Conservation (phyloP, 805 yeast species). For the Jamesozyma gamospora region DNA sequence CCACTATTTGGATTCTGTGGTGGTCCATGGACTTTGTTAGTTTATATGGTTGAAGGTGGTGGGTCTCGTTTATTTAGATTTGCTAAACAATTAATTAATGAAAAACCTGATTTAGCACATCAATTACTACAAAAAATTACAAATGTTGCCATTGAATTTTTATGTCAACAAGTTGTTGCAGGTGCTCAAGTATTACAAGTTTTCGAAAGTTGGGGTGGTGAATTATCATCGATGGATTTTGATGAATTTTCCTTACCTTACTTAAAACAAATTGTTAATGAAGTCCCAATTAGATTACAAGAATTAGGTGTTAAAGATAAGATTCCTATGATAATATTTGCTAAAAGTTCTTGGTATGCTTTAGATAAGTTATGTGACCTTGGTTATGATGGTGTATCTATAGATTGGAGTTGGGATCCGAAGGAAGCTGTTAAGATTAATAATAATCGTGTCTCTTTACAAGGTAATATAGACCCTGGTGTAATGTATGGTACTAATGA, state of each 20-base stretch:
- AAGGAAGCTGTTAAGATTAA: slow-evolving; percentile 69
- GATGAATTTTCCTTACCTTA: slow-evolving; percentile 84
- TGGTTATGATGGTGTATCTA: slow-evolving; percentile 79
- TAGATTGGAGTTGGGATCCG: slow-evolving; percentile 88
- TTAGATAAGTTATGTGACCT: slow-evolving; percentile 70
- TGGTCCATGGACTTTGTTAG: slow-evolving; percentile 95
- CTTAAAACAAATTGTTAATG: slow-evolving; percentile 60
- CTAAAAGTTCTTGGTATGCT: slow-evolving; percentile 97
- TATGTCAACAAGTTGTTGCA: slow-evolving; percentile 90
- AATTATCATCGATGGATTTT: slow-evolving; percentile 83
- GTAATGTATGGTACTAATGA: slow-evolving; percentile 84
- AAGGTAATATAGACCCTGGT: slow-evolving; percentile 96
- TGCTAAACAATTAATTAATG: slow-evolving; percentile 87
- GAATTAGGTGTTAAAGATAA: slow-evolving; percentile 62
- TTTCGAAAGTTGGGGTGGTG: slow-evolving; percentile 98
- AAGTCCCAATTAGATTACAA: slow-evolving; percentile 55
- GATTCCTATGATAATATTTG: slow-evolving; percentile 82
- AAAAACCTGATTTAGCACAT: slow-evolving; percentile 63
- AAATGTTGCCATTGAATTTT: slow-evolving; percentile 81
- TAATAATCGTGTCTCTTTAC: slow-evolving; percentile 70
- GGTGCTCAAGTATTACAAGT: slow-evolving; percentile 98
- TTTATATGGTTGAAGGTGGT: slow-evolving; percentile 96
- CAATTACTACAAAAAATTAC: slow-evolving; percentile 65
- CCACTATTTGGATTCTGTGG: slow-evolving; percentile 95
- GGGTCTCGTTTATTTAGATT: slow-evolving; percentile 85